Base-by-base conservation (phyloP, 2,329 filamentous ascomycete species). In the Chaetomium sp. region DNA sequence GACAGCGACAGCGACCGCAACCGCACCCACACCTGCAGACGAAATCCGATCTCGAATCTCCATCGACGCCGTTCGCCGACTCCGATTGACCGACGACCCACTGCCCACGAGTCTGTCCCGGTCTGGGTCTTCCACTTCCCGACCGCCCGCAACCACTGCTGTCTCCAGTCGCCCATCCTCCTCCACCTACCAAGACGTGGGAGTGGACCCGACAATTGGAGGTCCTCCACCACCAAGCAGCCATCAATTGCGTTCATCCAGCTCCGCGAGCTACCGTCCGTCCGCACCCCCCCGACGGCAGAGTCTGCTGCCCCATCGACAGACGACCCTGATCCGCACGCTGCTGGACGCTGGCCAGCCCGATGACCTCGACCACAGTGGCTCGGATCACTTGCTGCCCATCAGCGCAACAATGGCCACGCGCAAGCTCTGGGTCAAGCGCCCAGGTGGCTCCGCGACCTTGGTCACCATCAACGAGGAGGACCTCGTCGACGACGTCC, bases 371-470 rank as follows among this genome's bases (percentile, higher is more conserved):
- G 70, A 76, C 66, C 66, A 71, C 67, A 58, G 67, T 45, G 49
- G 40, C 52, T 33, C 41, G 44, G 61, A 66, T 9, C 57, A 61
- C 35, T 40, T 63, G 32, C 59, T 64, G 34, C 71, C 72, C 44
- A 72, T 77, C 53, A 73, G 71, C 65, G 68, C 68, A 59, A 74
- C 69, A 58, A 85, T 85, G 82, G 73, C 81, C 62, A 83, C 79
- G 56, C 81, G 89, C 69, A 96, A 95, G 78, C 85, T 97, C 65
- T 99, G 94, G 94, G 92, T 97, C 68, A 94, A 88, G 76, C 82
- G 92, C 66, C 88, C 88, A 19, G 81, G 86, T 61, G 88, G 86
- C 57, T 96, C 92, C 55, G 85, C 92, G 41, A 99, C 94, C 11
- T 78, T 94, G 66, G 87, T 99, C 54, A 84, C 87, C 58, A 88